Percentiles rank a stretch among this genome's conserved stretches.
Conservation (phyloP, 208 protist species). For the Trichomonas gallinae region DNA sequence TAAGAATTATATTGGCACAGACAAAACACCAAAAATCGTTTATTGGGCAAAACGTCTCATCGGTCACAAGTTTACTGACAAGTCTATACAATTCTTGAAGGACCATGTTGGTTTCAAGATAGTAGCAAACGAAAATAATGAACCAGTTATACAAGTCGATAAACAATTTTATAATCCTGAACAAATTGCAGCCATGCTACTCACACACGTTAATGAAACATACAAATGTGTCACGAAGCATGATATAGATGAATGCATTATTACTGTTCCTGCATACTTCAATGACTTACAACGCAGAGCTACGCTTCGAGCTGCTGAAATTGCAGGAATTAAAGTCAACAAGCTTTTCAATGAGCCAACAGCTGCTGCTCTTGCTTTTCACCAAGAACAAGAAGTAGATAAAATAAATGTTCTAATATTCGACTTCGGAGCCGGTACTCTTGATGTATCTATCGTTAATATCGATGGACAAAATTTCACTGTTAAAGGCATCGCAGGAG, state of each 20-base stretch:
- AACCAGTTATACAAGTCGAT: too few relatives aligned
- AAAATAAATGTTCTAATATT: not conserved
- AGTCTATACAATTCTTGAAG: too few relatives aligned
- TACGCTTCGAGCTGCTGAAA: not conserved
- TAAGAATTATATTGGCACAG: too few relatives aligned
- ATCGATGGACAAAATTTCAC: not conserved
- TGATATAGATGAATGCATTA: not conserved
- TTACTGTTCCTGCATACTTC: not conserved
- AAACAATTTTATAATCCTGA: too few relatives aligned
- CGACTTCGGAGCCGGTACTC: not conserved
- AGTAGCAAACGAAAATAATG: too few relatives aligned
- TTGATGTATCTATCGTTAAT: not conserved
- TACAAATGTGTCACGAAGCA: too few relatives aligned
- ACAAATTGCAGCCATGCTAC: too few relatives aligned
- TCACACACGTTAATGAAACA: too few relatives aligned
- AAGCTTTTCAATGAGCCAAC: not conserved
- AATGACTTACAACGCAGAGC: not conserved
- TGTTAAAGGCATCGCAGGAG: not conserved
- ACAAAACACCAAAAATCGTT: too few relatives aligned
- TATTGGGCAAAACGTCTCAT: too few relatives aligned
- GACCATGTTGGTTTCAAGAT: too few relatives aligned
- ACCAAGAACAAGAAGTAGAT: not conserved
- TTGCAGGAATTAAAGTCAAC: not conserved
- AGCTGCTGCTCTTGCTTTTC: not conserved
- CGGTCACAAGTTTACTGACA: too few relatives aligned